A percentile compares a stretch with the other conserved stretches of the same genome.
Conservation (phyloP, 1,284 basidiomycete species). For the Omphalotus olearius region DNA sequence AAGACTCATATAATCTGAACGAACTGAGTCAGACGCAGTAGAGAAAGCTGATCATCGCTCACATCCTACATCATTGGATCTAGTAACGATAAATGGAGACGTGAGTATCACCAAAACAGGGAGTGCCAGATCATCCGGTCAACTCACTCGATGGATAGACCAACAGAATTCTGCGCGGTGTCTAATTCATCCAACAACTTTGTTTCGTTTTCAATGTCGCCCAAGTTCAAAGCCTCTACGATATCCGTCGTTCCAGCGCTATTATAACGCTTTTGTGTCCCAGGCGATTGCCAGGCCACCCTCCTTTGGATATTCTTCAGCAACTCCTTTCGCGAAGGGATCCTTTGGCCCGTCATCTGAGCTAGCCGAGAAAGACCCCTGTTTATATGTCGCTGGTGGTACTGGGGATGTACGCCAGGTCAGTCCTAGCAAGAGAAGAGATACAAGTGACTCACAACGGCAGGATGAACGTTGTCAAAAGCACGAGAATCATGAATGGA, state of each 20-base stretch:
- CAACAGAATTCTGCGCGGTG: slow-evolving; percentile 40
- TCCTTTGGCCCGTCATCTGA: slow-evolving; percentile 35
- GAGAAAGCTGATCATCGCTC: not conserved
- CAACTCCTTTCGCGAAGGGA: slow-evolving; percentile 31
- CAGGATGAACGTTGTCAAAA: not conserved
- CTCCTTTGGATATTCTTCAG: not conserved
- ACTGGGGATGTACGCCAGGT: slow-evolving; percentile 20
- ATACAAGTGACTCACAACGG: not conserved
- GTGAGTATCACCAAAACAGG: not conserved
- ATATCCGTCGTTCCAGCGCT: not conserved
- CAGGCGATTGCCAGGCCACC: not conserved
- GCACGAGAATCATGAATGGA: not conserved
- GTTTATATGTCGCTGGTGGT: slow-evolving; percentile 45
- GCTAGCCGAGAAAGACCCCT: slow-evolving; percentile 38
- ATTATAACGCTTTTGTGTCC: not conserved
- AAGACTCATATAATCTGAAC: slow-evolving; percentile 45
- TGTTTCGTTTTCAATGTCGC: slow-evolving; percentile 10
- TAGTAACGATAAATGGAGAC: slow-evolving; percentile 8
- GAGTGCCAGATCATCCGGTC: no score
- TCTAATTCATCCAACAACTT: slow-evolving; percentile 25
- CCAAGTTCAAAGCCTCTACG: slow-evolving; percentile 26
- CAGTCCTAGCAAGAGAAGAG: not conserved
- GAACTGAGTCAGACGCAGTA: no score
- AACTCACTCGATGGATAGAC: slow-evolving; percentile 50
- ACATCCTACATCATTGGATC: slow-evolving; percentile 27